phyloP scores from a whole-genome alignment of 441 rosid species.

The Gossypium laxum region DNA sequence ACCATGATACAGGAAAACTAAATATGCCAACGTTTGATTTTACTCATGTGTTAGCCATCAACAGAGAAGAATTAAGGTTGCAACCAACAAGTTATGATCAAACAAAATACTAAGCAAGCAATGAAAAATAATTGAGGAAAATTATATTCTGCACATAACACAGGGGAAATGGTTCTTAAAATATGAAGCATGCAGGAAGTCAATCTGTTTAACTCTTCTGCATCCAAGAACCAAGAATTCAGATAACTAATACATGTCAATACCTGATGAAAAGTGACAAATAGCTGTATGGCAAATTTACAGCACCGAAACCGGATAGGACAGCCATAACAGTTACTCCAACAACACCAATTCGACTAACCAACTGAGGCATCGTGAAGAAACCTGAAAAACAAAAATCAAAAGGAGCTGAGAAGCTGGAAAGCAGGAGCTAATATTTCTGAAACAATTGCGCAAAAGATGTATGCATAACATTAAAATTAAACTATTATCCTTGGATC shows the following conservation, averaged over 20 bases:
- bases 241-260: neutral
- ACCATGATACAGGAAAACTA: neutral
- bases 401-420: neutral
- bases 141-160: neutral
- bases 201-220: neutral
- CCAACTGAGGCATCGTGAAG: slow-evolving; percentile 88
- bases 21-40: neutral
- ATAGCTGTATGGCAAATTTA: slow-evolving; percentile 93
- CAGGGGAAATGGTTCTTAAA: neutral
- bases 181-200: neutral
- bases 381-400: slow-evolving; percentile 50
- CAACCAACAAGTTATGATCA: neutral
- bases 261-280: slow-evolving; percentile 93
- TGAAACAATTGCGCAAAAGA: neutral
- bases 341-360: slow-evolving; percentile 95
- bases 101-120: neutral
- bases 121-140: neutral
- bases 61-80: neutral
- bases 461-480: neutral
- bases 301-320: slow-evolving; percentile 96
- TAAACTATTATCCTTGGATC: neutral
- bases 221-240: slow-evolving; percentile 3
- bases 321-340: slow-evolving; percentile 98
- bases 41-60: too few species aligned
- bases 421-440: slow-evolving; percentile 1